A percentile compares a stretch with the other conserved stretches of the same genome.
Conservation (phyloP, 805 yeast species). For the Candida odintsovae region DNA sequence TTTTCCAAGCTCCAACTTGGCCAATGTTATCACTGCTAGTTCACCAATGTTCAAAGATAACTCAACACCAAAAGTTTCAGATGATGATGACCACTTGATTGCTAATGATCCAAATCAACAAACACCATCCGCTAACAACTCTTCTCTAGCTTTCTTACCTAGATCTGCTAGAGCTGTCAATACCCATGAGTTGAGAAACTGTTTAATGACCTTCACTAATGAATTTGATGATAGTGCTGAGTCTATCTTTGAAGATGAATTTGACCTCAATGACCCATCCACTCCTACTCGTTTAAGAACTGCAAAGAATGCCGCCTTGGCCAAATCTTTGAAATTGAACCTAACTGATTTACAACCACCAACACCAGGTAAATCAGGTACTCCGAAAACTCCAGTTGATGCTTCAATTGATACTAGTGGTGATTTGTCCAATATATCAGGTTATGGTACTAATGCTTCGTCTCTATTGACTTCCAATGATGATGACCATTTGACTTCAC, state of each 20-base stretch:
- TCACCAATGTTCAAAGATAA: conserved; percentile 25
- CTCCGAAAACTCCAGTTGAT: conserved; percentile 27
- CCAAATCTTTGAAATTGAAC: conserved; percentile 13
- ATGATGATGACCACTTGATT: conserved; percentile 7
- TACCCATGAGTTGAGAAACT: conserved; percentile 35
- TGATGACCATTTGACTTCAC: conserved; percentile 41
- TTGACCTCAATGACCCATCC: conserved; percentile 30
- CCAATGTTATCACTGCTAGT: conserved; percentile 25
- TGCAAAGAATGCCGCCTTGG: conserved; percentile 12
- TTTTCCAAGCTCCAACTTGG: conserved; percentile 21
- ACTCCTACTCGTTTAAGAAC: conserved; percentile 36
- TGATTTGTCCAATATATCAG: conserved; percentile 18
- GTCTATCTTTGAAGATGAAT: conserved; percentile 21
- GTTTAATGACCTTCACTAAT: conserved; percentile 32
- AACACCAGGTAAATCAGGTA: conserved; percentile 18
- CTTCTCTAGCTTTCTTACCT: conserved; percentile 9
- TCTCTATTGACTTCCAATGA: conserved; percentile 18
- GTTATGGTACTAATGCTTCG: conserved; percentile 14
- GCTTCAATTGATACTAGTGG: conserved; percentile 15
- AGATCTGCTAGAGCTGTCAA: conserved; percentile 28
- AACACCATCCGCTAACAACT: conserved; percentile 16
- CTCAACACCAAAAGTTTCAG: conserved; percentile 18
- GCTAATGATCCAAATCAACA: conserved; percentile 5
- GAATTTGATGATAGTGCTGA: conserved; percentile 35
- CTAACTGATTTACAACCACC: conserved; percentile 11